Evolutionary conservation across 129 eudicot genomes (phyloP), one percentile per base, ranked within the genome.

Genomic region (Artemisia argyi): DNA sequence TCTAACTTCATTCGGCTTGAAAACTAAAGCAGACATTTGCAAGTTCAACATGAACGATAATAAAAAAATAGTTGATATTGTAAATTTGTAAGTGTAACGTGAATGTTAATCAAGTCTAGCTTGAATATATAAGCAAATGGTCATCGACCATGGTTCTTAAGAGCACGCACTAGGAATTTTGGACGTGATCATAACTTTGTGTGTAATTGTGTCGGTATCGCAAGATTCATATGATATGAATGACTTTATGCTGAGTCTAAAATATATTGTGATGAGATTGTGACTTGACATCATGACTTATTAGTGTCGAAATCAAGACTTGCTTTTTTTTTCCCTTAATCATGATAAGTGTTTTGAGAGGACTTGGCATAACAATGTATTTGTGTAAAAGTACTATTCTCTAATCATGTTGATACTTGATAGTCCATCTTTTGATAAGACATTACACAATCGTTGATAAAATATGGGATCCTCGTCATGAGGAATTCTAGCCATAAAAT

Each of bases 291-390:
- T 68, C 16, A 19, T 11, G 47, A 67, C 47, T 26, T 51, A 51
- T 68, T 68, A 68, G 61, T 8, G 73, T 68, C 73, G 35, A 50
- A 49, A 15, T 73, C 77, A 73, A 48, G 53, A 12, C 7, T 59
- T 72, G 16, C 16, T 47, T 73, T 47, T 18, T 47, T 19, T 73
- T n/a, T n/a, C n/a, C n/a, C 8, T 7, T 44, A 47, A 48, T 49
- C 24, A 26, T 68, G 61, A 68, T 18, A 15, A 51, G 17, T 15
- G 18, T 50, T 68, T 19, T 26, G 44, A 66, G 22, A 12, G 12
- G 61, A 68, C 56, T n/a, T 68, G 61, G 49, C 56, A n/a, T 7
- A 49, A 46, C 30, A 11, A 17, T 32, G 12, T 15, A 4, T 12
- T 5, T 19, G 2, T 17, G 20, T 35, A 30, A 35, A 12, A 63